Conservation (phyloP, 2,329 filamentous ascomycete species). For the Diatrype stigma region DNA sequence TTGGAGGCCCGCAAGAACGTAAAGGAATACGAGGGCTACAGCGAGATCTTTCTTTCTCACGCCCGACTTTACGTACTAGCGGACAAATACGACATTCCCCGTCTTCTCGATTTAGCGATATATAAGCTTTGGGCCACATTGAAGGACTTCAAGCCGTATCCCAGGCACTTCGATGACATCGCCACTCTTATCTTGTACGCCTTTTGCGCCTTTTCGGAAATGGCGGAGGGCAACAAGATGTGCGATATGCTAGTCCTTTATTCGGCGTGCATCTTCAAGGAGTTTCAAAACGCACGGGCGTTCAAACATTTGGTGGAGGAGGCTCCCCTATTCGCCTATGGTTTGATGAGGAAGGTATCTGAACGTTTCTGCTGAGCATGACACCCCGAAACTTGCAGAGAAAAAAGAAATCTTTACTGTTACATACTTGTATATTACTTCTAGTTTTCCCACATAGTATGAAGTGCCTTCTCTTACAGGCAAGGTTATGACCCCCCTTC, state of each 20-base stretch:
- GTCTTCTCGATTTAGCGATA: conserved; percentile 2
- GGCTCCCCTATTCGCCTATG: not conserved
- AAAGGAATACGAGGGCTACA: conserved; percentile 9
- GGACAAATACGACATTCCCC: conserved; percentile 9
- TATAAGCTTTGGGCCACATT: conserved; percentile 9
- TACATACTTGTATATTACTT: too few species aligned
- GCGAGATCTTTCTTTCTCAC: conserved; percentile 9
- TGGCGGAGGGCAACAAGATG: conserved; percentile 4
- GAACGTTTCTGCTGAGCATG: not conserved
- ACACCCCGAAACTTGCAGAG: not conserved
- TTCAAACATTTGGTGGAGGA: not conserved
- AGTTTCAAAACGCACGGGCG: too few species aligned
- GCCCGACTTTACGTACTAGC: conserved; percentile 10
- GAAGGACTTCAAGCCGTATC: conserved; percentile 6
- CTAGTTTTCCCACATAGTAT: too few species aligned
- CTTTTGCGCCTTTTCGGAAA: conserved; percentile 6
- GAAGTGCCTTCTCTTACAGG: too few species aligned
- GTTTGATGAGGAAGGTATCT: not conserved
- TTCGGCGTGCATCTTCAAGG: conserved; percentile 6
- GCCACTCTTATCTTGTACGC: conserved; percentile 1
- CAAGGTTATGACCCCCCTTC: too few species aligned
- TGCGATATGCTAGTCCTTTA: conserved; percentile 6
- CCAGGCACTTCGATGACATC: conserved; percentile 5
- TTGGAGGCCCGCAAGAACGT: conserved; percentile 4
- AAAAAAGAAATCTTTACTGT: not conserved